Conservation (phyloP, 2,329 filamentous ascomycete genomes). For the Aspergillus hiratsukae region DNA sequence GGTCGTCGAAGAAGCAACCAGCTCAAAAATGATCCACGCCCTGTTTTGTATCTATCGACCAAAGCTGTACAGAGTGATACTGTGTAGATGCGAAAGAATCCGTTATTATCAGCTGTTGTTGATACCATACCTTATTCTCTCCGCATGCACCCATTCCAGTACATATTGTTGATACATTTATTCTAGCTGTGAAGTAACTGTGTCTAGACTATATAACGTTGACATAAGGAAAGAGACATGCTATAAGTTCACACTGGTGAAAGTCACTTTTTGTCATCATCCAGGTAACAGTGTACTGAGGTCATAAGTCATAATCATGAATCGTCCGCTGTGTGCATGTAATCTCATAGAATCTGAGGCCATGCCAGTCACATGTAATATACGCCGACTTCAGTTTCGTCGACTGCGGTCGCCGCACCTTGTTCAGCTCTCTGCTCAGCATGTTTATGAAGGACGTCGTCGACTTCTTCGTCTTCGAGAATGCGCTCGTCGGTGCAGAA, state of each 20-base stretch:
- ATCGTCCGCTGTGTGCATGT: background rate
- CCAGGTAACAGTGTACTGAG: background rate
- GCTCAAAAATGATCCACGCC: background rate
- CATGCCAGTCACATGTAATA: constrained; percentile 13
- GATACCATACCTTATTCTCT: background rate
- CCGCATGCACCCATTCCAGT: background rate
- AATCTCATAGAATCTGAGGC: background rate
- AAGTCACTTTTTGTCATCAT: background rate
- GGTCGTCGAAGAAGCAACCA: background rate
- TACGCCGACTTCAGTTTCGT: constrained; percentile 11
- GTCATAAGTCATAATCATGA: background rate
- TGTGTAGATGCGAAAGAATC: background rate
- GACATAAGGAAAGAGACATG: background rate
- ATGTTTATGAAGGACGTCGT: constrained; percentile 21
- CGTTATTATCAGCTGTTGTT: background rate
- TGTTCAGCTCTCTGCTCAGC: constrained; percentile 1
- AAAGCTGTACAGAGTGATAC: background rate
- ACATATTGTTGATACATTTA: background rate
- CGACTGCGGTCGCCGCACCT: background rate
- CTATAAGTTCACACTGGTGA: background rate
- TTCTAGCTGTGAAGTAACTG: background rate
- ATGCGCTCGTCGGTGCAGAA: constrained; percentile 17
- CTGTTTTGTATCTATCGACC: too few relatives aligned
- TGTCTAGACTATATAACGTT: background rate
- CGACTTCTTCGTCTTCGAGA: constrained; percentile 24